Base-by-base conservation (phyloP, 495 filamentous ascomycete genomes). In the Copromyces sp. region DNA sequence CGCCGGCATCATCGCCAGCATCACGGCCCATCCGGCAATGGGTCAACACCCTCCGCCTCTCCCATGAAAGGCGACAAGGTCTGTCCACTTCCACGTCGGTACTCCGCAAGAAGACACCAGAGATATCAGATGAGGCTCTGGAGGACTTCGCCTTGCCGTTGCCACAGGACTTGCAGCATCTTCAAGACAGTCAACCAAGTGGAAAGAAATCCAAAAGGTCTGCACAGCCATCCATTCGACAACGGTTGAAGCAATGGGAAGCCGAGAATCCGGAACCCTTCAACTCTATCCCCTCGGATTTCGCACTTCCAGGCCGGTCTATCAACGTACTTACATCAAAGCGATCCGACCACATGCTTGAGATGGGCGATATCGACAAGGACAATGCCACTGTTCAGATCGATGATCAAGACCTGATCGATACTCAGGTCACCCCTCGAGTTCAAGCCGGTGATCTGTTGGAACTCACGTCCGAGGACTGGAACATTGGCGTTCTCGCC, bases 401-500 rank as follows among this genome's bases (percentile, higher is more conserved):
- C 41, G 65, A 80, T 70, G 73, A 76, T 16, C 68, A 71, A 16
- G 53, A 65, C 35, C 53, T 65, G 53, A 35, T 65, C 32, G 53
- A 65, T 1, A 65, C 53, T 65, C 53, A 65, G n/a, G 68, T 68
- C 32, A 74, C 77, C 9, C 65, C 71, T 2, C 85, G 84, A 68
- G 80, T 95, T 16, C 81, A 88, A 39, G 85, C 89, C 9, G 94
- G 94, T 14, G 94, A 96, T 78, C 79, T 96, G 71, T 87, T 94
- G 3, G 92, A 91, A 73, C 74, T 94, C 9, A 74, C 74, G 87
- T 68, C 76, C 37, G 44, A 59, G 6, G 45, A 73, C 16, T 83
- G 81, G 35, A 75, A 85, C 7, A 79, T 87, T 68, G 83, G 82
- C 5, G 39, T 82, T 39, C 82, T 92, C n/a, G 91, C 89, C 38